Percentiles rank a stretch among this genome's conserved stretches.
phyloP scores from a whole-genome alignment of 139 green algal species.

The Mesotaenium endlicherianum region DNA sequence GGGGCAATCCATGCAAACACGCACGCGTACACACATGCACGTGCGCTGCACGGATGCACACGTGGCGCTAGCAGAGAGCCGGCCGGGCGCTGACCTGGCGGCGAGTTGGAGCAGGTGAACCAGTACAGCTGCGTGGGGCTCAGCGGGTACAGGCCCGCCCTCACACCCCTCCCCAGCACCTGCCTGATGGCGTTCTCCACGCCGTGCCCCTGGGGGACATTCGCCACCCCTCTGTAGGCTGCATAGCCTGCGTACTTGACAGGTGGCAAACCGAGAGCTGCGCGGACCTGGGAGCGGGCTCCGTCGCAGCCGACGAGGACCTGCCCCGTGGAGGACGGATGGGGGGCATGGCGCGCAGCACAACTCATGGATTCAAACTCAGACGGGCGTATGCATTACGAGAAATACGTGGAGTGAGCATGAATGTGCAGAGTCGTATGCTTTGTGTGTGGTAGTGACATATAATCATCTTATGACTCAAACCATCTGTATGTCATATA shows the following conservation, averaged over 20 bases:
- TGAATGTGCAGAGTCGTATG: no score
- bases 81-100: neutral
- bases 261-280: constrained; percentile 28
- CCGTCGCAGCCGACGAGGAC: constrained; percentile 55
- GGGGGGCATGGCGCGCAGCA: neutral
- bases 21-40: no score
- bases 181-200: neutral
- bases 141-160: constrained; percentile 53
- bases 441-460: no score
- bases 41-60: no score
- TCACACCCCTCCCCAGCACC: constrained; percentile 41
- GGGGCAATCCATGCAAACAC: no score
- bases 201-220: neutral
- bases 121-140: constrained; percentile 52
- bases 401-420: no score
- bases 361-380: no score
- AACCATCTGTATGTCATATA: no score
- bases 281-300: constrained; percentile 22
- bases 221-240: constrained; percentile 48
- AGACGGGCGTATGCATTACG: no score
- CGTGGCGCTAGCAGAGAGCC: no score
- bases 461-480: no score
- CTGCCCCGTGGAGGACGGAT: neutral
- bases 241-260: constrained; percentile 51
- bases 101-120: constrained; percentile 41